Evolutionary conservation across 2,329 filamentous ascomycete species (phyloP).

Genomic region (Phialocephala subalpina): DNA sequence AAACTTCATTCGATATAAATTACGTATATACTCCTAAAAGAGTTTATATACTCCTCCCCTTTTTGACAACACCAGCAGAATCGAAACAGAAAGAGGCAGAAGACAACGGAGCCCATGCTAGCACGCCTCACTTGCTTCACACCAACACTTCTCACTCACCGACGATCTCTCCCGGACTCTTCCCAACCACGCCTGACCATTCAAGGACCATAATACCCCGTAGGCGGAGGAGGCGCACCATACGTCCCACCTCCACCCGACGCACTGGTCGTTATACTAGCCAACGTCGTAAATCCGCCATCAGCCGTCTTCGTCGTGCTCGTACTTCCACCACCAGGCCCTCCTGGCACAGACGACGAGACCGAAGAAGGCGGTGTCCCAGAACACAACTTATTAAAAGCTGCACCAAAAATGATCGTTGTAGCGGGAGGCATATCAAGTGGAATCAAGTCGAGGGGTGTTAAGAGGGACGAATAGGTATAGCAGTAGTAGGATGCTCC

Average conservation of each 20-base stretch:
- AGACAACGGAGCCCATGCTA: no score
- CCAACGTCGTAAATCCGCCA: slow-evolving; percentile 2
- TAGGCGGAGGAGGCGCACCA: not conserved
- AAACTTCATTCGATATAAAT: not conserved
- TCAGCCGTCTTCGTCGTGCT: not conserved
- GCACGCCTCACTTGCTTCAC: no score
- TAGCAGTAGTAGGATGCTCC: not conserved
- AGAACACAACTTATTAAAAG: not conserved
- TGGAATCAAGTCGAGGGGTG: not conserved
- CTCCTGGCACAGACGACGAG: not conserved
- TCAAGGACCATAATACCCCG: not conserved
- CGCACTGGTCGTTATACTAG: not conserved
- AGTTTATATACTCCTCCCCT: not conserved
- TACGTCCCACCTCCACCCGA: not conserved
- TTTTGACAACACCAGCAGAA: no score
- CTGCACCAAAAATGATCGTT: not conserved
- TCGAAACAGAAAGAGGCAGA: no score
- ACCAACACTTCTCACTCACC: not conserved
- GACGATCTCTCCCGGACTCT: not conserved
- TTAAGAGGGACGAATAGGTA: not conserved
- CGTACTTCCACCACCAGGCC: not conserved
- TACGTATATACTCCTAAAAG: slow-evolving; percentile 9
- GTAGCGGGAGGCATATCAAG: not conserved
- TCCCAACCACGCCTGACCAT: not conserved
- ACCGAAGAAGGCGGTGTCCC: not conserved